phyloP scores from a whole-genome alignment of 768 basidiomycete genomes.

The Amanita rubescens region DNA sequence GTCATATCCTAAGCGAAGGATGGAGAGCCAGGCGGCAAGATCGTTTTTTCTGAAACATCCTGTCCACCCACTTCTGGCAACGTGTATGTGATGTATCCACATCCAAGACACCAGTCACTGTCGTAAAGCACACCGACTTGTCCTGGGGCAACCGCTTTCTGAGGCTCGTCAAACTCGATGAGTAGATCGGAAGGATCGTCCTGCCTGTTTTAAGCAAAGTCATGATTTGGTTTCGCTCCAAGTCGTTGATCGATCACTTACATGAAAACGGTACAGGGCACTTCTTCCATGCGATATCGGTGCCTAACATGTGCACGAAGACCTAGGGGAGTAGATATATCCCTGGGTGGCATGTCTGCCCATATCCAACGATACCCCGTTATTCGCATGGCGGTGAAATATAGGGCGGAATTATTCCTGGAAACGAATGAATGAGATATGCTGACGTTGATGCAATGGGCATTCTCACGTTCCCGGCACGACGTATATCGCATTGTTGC shows the following conservation, averaged over 20 bases:
- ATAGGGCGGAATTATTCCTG: slow-evolving; percentile 59
- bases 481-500: slow-evolving; percentile 61
- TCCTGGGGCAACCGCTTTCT: slow-evolving; percentile 68
- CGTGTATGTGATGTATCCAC: slow-evolving; percentile 52
- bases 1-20: too few species aligned
- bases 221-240: not conserved
- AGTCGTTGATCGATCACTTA: slow-evolving; percentile 20
- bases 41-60: too few species aligned
- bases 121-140: slow-evolving; percentile 75
- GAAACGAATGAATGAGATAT: not conserved
- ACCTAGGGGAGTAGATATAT: slow-evolving; percentile 34
- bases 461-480: slow-evolving; percentile 63
- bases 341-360: slow-evolving; percentile 46
- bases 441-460: not conserved
- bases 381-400: slow-evolving; percentile 30
- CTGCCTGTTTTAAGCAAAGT: slow-evolving; percentile 11
- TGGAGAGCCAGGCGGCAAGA: too few species aligned
- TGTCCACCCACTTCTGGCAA: not conserved
- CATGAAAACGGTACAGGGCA: slow-evolving; percentile 47
- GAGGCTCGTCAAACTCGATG: slow-evolving; percentile 43
- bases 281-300: slow-evolving; percentile 59
- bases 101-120: slow-evolving; percentile 76
- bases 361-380: slow-evolving; percentile 73
- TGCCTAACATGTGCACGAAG: slow-evolving; percentile 48
- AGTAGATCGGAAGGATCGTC: slow-evolving; percentile 18